These are phyloP conservation scores for Platismatia glauca DNA, from an alignment of 495 filamentous ascomycete genomes.

Conservation along the genomic window DNA sequence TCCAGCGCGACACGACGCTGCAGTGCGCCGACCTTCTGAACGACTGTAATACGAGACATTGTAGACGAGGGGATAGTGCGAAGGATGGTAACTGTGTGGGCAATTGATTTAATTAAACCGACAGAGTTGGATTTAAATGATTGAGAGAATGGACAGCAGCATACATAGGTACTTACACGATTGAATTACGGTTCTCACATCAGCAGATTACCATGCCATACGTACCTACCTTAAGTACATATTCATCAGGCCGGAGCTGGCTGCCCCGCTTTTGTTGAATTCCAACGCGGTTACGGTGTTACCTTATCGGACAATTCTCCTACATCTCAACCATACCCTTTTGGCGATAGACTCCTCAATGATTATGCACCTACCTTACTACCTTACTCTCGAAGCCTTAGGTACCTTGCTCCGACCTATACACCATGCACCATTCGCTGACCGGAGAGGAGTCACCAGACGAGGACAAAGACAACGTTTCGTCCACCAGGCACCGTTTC, in stretches of 20 bases:
- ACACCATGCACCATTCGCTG: neutral
- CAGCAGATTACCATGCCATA: neutral
- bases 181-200: no score
- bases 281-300: no score
- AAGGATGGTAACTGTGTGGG: neutral
- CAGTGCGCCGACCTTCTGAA: neutral
- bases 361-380: no score
- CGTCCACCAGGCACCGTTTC: no score
- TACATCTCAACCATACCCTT: neutral
- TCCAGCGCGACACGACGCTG: conserved; percentile 4
- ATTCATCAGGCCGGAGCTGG: no score
- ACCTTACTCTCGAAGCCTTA: no score
- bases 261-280: neutral
- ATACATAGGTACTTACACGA: no score
- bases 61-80: neutral
- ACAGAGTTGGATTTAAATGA: neutral
- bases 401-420: no score
- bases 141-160: no score
- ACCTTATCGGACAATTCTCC: neutral
- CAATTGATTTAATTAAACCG: neutral
- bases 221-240: neutral
- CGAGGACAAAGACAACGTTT: neutral
- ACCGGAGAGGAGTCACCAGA: neutral
- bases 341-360: neutral
- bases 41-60: conserved; percentile 1